Base-by-base conservation (phyloP, 192 early-diverging fungal species). In the Podila epicladia region DNA sequence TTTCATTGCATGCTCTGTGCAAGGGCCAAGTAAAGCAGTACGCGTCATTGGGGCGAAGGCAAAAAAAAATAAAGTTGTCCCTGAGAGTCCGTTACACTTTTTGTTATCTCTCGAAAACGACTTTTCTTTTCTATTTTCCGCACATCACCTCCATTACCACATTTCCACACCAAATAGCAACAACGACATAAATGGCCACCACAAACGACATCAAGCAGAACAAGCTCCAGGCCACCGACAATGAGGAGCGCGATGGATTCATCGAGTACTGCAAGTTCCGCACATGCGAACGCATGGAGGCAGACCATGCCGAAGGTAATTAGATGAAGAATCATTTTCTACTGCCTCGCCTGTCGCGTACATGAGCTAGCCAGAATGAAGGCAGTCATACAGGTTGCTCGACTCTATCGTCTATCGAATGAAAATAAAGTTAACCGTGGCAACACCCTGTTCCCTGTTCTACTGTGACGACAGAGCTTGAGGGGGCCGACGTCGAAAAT, bases 201-300 rank as follows among this genome's bases (percentile, higher is more conserved):
- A 69, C 58, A 3, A 48, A 24, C 38, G 38, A 24, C 26, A 26
- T 37, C 55, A 53, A 62, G 31, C 15, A 65, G 20, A 50, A 5
- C 58, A 80, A 72, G 35, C 61, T 60, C 24, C 63, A 72, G 31
- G 71, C 38, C 29, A 73, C 77, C 9, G 77, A 80, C 32, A 65
- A 65, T 12, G 77, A 80, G 31, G 77, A 80, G 35, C 77, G 77
- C 57, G 77, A 80, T 65, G 77, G 77, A 20, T 80, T 80, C 67
- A 66, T 80, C 33, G 77, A 80, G 67, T 80, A 80, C 58, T 80
- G 77, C 62, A 80, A 80, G 35, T 61, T 70, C 60, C 77, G 77
- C 62, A 69, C 77, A 8, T 80, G 77, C 41, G 77, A 73, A 32
- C 77, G 77, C 62, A 72, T 80, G 77, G 45, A 72, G 2, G 77